Base-by-base conservation (phyloP, 306 rosid species). In the Cicer bijugum region DNA sequence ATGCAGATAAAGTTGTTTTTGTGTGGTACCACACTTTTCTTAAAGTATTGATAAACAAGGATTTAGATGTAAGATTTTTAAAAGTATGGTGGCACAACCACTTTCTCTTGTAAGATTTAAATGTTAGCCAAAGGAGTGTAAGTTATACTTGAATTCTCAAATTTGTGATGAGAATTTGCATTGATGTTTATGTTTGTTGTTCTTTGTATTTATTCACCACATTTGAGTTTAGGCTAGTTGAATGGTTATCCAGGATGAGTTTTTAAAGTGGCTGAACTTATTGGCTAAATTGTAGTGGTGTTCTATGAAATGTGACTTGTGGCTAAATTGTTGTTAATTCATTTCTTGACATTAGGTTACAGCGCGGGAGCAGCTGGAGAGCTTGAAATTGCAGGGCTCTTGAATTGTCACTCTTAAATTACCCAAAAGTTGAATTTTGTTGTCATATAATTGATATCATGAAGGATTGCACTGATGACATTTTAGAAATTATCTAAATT, bases 371-470 rank as follows among this genome's bases (percentile, higher is more conserved):
- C 77, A 50, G 23, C 64, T 80, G 72, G 35, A 51, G 33, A 59
- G 53, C 79, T 51, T 80, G 66, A 83, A 83, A 66, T 79, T 83
- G 76, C 64, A 71, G 73, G 71, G 17, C 46, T 72, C 78, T 53
- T 76, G 75, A 84, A 28, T 28, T 28, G 35, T 28, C 35, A 28
- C 35, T 28, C 4, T 28, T 28, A 3, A 28, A 28, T 4, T 28
- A 28, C 35, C 35, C 35, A 28, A 28, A 28, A 28, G 35, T 28
- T 28, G 35, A 28, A 28, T 28, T 28, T 28, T 28, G 35, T 28
- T 28, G 35, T 28, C 35, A 28, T 28, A 28, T 28, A 28, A 28
- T 28, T 28, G 35, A 28, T 4, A 28, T 28, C 35, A 28, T 28
- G 35, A 28, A 28, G 5, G 5, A 28, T 28, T 28, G 35, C 5